Evolutionary conservation across 177 flowering plant species (phyloP), one percentile per base, ranked within the genome.

Genomic region (Vitis hybrid): DNA sequence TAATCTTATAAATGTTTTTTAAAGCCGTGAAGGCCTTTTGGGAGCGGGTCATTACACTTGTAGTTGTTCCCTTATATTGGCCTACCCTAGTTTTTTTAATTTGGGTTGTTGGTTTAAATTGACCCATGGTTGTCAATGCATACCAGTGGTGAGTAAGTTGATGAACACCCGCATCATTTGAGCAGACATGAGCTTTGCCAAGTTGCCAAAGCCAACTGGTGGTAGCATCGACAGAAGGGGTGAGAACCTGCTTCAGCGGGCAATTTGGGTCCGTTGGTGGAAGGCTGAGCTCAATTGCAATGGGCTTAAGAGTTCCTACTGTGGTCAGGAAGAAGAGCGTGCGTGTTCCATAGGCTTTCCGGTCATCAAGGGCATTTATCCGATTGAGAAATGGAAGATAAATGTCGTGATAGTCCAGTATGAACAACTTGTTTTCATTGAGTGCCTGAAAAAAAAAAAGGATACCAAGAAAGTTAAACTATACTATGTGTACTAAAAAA

Each of bases 241-340:
- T 21, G 49, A 59, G 52, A 15, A 74, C 65, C 1, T 64, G 58
- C 56, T 75, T 70, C 2, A 70, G 49, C 1, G 54, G 68, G n/a
- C 66, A 11, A 52, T 54, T 35, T 2, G 60, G 54, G 32, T 60
- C 70, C 35, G 18, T 11, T 9, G 56, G 76, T 2, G 79, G 79
- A 15, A 75, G 69, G 10, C 64, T 52, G 7, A 81, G 72, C 69
- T 81, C 81, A 3, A 81, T 78, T 0, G 79, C 84, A 56, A 78
- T 40, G 0, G 79, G 81, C 74, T 70, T 75, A 18, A 81, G 52
- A 11, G 74, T 73, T 1, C 72, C 79, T 6, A 13, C 21, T 19
- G 11, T 3, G 19, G 64, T 66, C 27, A 70, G 14, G 75, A 72
- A 76, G 66, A 72, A 72, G 15, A 76, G 6, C 2, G 79, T 72